Conservation (phyloP, 129 eudicot species). For the Arctium lappa region DNA sequence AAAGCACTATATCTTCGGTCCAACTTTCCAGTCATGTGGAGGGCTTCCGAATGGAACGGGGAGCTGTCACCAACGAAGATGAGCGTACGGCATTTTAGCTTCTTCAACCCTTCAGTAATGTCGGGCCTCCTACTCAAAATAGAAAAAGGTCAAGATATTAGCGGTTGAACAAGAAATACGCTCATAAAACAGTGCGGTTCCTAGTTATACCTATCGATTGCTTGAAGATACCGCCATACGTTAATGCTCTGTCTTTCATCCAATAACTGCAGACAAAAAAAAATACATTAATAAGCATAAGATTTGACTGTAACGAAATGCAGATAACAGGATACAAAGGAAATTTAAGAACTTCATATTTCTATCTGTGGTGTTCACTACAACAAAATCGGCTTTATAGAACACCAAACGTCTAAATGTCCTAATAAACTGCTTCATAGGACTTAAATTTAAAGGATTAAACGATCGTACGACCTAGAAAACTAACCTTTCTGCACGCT, state of each 20-base stretch:
- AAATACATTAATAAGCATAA: not conserved
- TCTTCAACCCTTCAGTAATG: slow-evolving; percentile 73
- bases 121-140: slow-evolving; percentile 69
- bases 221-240: slow-evolving; percentile 90
- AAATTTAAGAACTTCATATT: not conserved
- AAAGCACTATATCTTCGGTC: slow-evolving; percentile 86
- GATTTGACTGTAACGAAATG: not conserved
- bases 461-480: too few relatives aligned
- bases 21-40: slow-evolving; percentile 79
- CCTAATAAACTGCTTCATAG: not conserved
- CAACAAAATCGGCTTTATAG: not conserved
- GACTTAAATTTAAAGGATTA: not conserved
- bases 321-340: not conserved
- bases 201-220: slow-evolving; percentile 57
- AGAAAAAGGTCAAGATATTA: slow-evolving; percentile 5
- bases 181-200: not conserved
- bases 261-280: slow-evolving; percentile 46
- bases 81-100: slow-evolving; percentile 80
- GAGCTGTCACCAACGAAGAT: slow-evolving; percentile 86
- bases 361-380: too few relatives aligned
- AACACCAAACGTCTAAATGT: not conserved
- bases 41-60: slow-evolving; percentile 83
- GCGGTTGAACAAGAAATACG: not conserved
- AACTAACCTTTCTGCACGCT: slow-evolving; percentile 88
- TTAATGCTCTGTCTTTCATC: slow-evolving; percentile 90